phyloP scores from a whole-genome alignment of 2,329 filamentous ascomycete genomes.

The Pseudogymnoascus sp. region DNA sequence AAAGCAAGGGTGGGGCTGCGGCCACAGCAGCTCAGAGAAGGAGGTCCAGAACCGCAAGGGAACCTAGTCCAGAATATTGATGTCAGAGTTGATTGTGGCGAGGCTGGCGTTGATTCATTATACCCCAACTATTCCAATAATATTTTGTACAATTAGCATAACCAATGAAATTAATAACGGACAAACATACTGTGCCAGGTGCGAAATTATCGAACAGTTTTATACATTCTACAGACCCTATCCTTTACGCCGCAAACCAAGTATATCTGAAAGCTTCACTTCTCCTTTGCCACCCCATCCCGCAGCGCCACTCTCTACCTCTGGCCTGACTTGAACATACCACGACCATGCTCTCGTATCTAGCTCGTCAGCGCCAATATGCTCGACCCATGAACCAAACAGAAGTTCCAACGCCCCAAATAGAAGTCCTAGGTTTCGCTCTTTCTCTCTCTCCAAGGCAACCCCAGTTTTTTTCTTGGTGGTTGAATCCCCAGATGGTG shows the following conservation, averaged over 20 bases:
- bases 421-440: constrained; percentile 62
- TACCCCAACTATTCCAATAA: constrained; percentile 1
- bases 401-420: constrained; percentile 66
- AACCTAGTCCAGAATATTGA: constrained; percentile 1
- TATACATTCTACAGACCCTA: neutral
- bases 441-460: constrained; percentile 52
- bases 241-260: constrained; percentile 47
- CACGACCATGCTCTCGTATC: constrained; percentile 73
- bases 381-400: constrained; percentile 66
- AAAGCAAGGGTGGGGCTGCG: constrained; percentile 26
- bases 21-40: constrained; percentile 20
- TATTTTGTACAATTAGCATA: neutral
- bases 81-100: neutral
- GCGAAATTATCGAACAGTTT: neutral
- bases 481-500: constrained; percentile 27
- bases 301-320: constrained; percentile 64
- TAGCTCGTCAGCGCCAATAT: constrained; percentile 58
- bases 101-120: neutral
- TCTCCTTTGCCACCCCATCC: constrained; percentile 80
- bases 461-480: constrained; percentile 48
- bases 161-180: neutral
- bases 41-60: constrained; percentile 16
- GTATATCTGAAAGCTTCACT: constrained; percentile 59
- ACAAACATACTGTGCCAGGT: neutral
- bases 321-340: constrained; percentile 72